These are phyloP conservation scores for Stentor coeruleus DNA, from an alignment of 73 alveolate genomes.

Conservation along the genomic window DNA sequence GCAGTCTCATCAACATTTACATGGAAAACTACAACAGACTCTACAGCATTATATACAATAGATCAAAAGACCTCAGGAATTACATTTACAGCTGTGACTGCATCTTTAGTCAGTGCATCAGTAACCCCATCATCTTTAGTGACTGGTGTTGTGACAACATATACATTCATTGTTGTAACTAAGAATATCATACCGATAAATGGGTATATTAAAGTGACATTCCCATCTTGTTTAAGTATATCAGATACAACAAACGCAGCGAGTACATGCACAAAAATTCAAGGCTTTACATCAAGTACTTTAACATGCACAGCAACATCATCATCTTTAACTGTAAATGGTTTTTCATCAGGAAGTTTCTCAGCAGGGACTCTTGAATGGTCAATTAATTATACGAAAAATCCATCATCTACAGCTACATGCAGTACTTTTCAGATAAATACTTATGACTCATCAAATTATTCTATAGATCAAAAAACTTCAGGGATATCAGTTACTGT, in stretches of 20 bases:
- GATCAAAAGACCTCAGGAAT: not conserved
- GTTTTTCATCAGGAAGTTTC: not conserved
- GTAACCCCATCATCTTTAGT: not conserved
- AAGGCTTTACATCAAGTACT: not conserved
- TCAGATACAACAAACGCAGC: not conserved
- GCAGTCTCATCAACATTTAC: not conserved
- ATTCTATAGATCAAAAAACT: not conserved
- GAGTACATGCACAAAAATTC: not conserved
- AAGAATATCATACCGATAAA: not conserved
- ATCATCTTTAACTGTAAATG: not conserved
- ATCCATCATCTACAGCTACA: not conserved
- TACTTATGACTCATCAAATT: conserved; percentile 3
- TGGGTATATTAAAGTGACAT: not conserved
- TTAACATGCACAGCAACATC: not conserved
- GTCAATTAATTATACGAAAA: not conserved
- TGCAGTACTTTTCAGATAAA: not conserved
- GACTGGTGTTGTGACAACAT: conserved; percentile 16
- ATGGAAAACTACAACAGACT: not conserved
- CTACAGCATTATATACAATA: not conserved
- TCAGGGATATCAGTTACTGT: conserved; percentile 5
- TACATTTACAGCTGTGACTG: not conserved
- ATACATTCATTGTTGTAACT: not conserved
- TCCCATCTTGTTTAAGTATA: not conserved
- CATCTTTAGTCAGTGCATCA: not conserved
- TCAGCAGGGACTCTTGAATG: not conserved